Evolutionary conservation across 129 eudicot genomes (phyloP).

Genomic region (Cynara cardunculus): DNA sequence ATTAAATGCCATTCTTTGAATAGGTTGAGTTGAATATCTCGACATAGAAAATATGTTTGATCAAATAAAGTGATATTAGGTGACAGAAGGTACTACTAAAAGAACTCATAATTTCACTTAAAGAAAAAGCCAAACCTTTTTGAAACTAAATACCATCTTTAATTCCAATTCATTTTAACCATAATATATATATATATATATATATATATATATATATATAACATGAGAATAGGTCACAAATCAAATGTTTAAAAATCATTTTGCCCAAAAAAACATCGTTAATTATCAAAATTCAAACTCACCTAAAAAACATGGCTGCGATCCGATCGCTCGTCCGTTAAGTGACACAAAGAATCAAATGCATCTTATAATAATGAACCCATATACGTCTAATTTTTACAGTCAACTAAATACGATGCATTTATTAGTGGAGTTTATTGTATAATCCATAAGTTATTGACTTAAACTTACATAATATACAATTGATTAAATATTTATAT

Average conservation of each 20-base stretch:
- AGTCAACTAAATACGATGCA: not conserved
- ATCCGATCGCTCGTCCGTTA: no score
- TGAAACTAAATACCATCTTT: not conserved
- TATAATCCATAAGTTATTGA: not conserved
- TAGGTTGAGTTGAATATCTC: not conserved
- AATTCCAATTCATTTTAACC: not conserved
- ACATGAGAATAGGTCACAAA: not conserved
- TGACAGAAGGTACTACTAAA: not conserved
- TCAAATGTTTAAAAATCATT: not conserved
- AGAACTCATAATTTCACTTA: not conserved
- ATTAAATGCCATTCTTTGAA: not conserved
- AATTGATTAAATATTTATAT: no score
- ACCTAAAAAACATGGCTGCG: not conserved
- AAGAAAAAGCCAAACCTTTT: not conserved
- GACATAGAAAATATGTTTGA: not conserved
- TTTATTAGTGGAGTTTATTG: not conserved
- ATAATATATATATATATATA: not conserved
- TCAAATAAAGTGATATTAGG: not conserved
- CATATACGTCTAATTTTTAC: not conserved
- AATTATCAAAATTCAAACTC: not conserved
- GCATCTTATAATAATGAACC: no score
- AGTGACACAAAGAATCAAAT: no score
- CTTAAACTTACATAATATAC: no score
- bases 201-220: no score
- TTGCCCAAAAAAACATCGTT: not conserved